Evolutionary conservation across 192 early-diverging fungal genomes (phyloP).

Genomic region (Haplosporangium gracile): DNA sequence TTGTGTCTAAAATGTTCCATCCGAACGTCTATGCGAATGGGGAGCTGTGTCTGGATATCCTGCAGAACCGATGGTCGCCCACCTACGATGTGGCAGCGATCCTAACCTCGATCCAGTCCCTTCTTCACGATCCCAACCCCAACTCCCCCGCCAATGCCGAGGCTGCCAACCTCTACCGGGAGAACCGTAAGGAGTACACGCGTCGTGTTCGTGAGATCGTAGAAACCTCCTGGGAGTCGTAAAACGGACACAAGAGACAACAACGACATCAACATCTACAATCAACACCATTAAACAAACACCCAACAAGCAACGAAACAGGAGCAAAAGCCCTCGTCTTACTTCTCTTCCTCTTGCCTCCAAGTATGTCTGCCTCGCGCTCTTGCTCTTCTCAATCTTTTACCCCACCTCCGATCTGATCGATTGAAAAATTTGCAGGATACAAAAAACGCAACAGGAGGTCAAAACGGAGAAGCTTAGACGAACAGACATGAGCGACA

Average conservation of each 20-base stretch:
- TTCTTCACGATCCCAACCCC: constrained; percentile 97
- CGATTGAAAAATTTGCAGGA: no score
- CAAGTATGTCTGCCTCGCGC: neutral
- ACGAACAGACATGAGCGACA: no score
- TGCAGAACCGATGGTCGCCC: constrained; percentile 98
- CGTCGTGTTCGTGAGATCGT: constrained; percentile 92
- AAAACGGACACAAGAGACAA: neutral
- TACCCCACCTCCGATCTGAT: neutral
- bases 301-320: neutral
- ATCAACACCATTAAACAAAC: neutral
- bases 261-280: neutral
- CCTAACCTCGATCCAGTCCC: constrained; percentile 94
- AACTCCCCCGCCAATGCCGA: constrained; percentile 97
- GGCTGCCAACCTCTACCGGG: constrained; percentile 92
- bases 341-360: no score
- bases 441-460: no score
- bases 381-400: neutral
- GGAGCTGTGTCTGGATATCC: constrained; percentile 97
- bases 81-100: constrained; percentile 96
- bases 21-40: constrained; percentile 98
- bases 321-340: neutral
- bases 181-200: constrained; percentile 95
- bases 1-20: constrained; percentile 97
- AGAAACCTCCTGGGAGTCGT: constrained; percentile 87
- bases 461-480: no score